Conservation (phyloP, 495 filamentous ascomycete genomes). For the Neurospora sp. region DNA sequence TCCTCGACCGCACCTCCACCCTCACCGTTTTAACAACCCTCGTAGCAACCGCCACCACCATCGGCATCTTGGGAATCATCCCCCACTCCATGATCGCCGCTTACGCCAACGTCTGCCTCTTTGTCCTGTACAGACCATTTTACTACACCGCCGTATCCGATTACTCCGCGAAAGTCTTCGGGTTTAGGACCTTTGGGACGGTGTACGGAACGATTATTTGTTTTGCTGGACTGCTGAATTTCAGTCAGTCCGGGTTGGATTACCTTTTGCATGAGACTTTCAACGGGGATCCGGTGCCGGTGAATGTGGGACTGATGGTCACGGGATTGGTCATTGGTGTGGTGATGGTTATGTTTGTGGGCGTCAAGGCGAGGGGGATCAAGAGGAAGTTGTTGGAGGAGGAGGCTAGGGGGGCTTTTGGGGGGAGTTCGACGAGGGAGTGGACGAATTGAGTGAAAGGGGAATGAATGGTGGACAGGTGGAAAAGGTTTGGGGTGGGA, state of each 20-base stretch:
- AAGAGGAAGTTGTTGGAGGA: conserved; percentile 26
- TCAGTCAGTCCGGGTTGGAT: conserved; percentile 75
- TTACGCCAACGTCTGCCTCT: conserved; percentile 70
- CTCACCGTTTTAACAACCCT: conserved; percentile 63
- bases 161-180: conserved; percentile 89
- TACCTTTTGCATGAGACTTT: conserved; percentile 59
- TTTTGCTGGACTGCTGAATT: conserved; percentile 75
- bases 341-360: conserved; percentile 51
- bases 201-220: conserved; percentile 95
- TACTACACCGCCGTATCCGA: conserved; percentile 75
- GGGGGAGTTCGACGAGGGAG: conserved; percentile 5
- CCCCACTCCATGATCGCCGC: conserved; percentile 51
- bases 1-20: conserved; percentile 72
- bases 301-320: conserved; percentile 59
- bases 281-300: conserved; percentile 60
- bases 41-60: conserved; percentile 59
- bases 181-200: conserved; percentile 88
- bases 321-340: conserved; percentile 50
- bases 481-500: no score
- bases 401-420: conserved; percentile 28
- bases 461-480: no score
- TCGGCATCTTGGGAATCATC: conserved; percentile 72
- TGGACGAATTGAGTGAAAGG: neutral
- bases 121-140: conserved; percentile 65
- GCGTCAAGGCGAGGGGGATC: conserved; percentile 14